A percentile compares a stretch with the other conserved stretches of the same genome.
Evolutionary conservation across 345 rosid species (phyloP).

Genomic region (Psidium friedrichsthalianum): DNA sequence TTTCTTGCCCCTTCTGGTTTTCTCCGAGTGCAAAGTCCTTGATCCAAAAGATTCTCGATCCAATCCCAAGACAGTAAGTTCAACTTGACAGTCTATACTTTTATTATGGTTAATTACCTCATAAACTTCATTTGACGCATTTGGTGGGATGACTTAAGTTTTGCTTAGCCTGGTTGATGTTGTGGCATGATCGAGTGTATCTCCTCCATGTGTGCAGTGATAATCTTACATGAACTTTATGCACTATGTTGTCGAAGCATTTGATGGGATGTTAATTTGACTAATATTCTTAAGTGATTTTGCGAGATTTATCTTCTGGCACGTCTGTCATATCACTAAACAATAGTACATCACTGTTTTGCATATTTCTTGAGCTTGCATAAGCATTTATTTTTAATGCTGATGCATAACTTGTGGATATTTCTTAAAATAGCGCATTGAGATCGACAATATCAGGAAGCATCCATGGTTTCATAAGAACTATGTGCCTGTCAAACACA

Average conservation of each 20-base stretch:
- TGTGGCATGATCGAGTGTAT: neutral
- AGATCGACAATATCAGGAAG: slow-evolving; percentile 45
- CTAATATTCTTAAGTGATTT: neutral
- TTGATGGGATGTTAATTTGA: neutral
- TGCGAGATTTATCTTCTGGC: neutral
- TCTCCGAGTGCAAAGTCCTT: slow-evolving; percentile 55
- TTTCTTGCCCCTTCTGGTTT: slow-evolving; percentile 78
- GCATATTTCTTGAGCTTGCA: neutral
- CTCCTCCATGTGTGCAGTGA: neutral
- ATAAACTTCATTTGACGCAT: neutral
- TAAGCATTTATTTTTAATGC: neutral
- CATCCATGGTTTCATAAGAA: slow-evolving; percentile 58
- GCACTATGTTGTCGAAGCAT: neutral
- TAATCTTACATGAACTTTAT: neutral
- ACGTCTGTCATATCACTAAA: neutral
- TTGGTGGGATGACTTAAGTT: neutral
- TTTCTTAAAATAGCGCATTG: slow-evolving; percentile 56
- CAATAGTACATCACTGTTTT: neutral
- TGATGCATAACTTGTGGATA: neutral
- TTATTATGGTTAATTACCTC: neutral
- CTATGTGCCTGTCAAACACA: slow-evolving; percentile 45
- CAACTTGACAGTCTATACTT: neutral
- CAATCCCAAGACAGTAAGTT: slow-evolving; percentile 76
- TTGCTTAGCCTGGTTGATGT: neutral
- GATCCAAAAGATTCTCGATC: slow-evolving; percentile 64